A percentile compares a stretch with the other conserved stretches of the same genome.
These are phyloP conservation scores for Cyclotella cryptica DNA, from an alignment of 108 stramenopile species.

Conservation along the genomic window DNA sequence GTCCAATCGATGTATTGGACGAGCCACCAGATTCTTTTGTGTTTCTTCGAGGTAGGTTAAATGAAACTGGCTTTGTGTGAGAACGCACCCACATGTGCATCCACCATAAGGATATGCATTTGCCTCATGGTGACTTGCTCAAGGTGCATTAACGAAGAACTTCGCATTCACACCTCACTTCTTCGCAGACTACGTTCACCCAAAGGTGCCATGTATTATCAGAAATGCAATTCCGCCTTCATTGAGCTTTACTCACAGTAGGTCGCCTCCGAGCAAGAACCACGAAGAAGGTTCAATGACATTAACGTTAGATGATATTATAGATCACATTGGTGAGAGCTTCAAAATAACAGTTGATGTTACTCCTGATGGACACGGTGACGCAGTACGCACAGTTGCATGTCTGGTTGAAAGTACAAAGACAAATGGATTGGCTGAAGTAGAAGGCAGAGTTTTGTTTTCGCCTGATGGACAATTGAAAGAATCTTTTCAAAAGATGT, in stretches of 20 bases:
- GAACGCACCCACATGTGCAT: too few relatives aligned
- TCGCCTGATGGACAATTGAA: background rate
- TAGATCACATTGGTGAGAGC: conserved; percentile 35
- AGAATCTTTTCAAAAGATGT: conserved; percentile 47
- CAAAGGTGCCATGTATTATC: conserved; percentile 77
- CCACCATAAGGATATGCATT: too few relatives aligned
- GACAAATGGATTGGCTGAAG: conserved; percentile 13
- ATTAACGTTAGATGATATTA: conserved; percentile 78
- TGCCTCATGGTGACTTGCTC: too few relatives aligned
- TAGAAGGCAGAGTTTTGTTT: background rate
- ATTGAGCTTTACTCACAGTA: background rate
- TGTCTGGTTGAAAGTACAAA: background rate
- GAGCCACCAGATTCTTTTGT: conserved; percentile 62
- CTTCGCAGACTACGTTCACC: conserved; percentile 59
- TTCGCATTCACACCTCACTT: too few relatives aligned
- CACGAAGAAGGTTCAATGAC: conserved; percentile 2
- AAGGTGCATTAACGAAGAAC: too few relatives aligned
- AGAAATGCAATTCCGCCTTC: conserved; percentile 60
- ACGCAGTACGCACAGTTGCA: conserved; percentile 69
- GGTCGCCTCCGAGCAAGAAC: conserved; percentile 1
- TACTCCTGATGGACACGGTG: conserved; percentile 94
- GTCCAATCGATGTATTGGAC: conserved; percentile 58
- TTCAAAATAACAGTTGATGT: conserved; percentile 76
- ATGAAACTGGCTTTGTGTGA: background rate
- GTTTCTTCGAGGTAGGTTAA: conserved; percentile 60